Conservation (phyloP, 768 basidiomycete genomes). For the Tubosaeta sp. region DNA sequence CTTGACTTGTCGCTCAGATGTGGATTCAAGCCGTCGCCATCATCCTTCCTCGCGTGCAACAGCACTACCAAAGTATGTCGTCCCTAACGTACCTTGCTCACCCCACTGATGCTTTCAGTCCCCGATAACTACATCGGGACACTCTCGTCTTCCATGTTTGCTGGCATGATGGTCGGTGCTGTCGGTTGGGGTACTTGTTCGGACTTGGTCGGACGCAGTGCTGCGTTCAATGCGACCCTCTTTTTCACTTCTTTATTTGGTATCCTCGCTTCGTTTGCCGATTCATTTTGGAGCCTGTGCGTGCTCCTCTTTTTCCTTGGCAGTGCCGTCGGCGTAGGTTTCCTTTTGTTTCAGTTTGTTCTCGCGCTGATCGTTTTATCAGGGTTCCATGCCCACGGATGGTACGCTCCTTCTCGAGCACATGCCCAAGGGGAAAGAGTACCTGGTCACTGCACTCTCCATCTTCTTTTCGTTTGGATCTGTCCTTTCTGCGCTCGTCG, state of each 20-base stretch:
- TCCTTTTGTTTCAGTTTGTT: neutral
- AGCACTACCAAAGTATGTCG: conserved; percentile 69
- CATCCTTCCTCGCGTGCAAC: conserved; percentile 93
- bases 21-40: conserved; percentile 92
- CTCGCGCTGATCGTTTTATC: conserved; percentile 1
- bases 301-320: conserved; percentile 81
- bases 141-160: conserved; percentile 85
- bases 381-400: conserved; percentile 97
- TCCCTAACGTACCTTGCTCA: conserved; percentile 4
- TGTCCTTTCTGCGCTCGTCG: conserved; percentile 78
- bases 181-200: conserved; percentile 92
- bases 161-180: conserved; percentile 97
- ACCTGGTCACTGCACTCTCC: conserved; percentile 86
- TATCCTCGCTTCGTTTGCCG: conserved; percentile 68
- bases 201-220: conserved; percentile 81
- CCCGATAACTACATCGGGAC: conserved; percentile 73
- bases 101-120: conserved; percentile 39
- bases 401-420: conserved; percentile 91
- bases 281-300: conserved; percentile 67
- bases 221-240: conserved; percentile 90
- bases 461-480: conserved; percentile 96
- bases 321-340: conserved; percentile 84
- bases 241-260: conserved; percentile 91
- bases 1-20: conserved; percentile 56
- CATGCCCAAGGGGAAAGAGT: conserved; percentile 87